Base-by-base conservation (phyloP, 306 rosid species). In the Potentilla sterilis region DNA sequence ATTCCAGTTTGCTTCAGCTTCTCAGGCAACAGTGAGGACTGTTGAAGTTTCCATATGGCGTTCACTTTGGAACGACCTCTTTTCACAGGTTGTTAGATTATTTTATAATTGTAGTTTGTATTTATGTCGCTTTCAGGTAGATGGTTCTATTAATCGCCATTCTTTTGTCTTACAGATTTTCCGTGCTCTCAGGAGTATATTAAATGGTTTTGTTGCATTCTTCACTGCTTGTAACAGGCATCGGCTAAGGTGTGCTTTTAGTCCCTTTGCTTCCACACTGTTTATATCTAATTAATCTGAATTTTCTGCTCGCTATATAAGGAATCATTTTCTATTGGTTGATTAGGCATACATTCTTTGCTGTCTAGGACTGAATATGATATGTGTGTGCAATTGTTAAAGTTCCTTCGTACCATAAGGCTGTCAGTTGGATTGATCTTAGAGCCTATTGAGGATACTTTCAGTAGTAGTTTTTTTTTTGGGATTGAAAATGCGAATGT, bases 191-290 rank as follows among this genome's bases (percentile, higher is more conserved):
- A 89, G 87, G 88, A 89, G 92, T 82, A 95, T 95, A 84, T 75
- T 95, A 55, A 85, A 89, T 68, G 98, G 97, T 40, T 83, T 95
- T 77, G 93, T 78, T 81, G 97, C 97, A 28, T 95, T 95, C 80
- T 89, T 95, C 68, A 37, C 93, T 44, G 92, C 98, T 73, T 95
- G 98, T 88, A 95, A 95, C 76, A 84, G 97, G 88, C 98, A 95
- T 90, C 91, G 97, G 28, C 96, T 95, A 57, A 95, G 98, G 98
- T 92, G 77, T 75, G 73, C 66, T 78, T 83, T 19, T 59, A 55
- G 28, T 54, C 61, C 64, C 62, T 12, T 58, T 58, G 37, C 63
- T 22, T 70, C 48, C 46, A 22, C 15, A 9, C 70, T 15, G 5
- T 47, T 76, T 57, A 15, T 19, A 51, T 78, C 52, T 40, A 37